Evolutionary conservation across 2,329 filamentous ascomycete genomes (phyloP), one percentile per base, ranked within the genome.

Genomic region (Aureobasidium mangrovei): DNA sequence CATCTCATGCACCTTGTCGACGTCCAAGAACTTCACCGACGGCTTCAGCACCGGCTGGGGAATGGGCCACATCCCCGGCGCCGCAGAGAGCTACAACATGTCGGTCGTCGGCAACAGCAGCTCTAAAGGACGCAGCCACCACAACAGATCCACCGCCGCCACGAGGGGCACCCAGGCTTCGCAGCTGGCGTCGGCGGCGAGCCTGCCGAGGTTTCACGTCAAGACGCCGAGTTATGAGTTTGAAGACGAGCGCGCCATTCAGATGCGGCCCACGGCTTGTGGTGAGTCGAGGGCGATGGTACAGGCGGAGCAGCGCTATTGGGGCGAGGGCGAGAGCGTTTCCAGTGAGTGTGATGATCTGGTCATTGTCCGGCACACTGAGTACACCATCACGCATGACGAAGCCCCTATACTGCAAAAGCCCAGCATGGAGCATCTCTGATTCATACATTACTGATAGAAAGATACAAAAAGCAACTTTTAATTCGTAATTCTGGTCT

Each of bases 41-140:
- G 65, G 64, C 45, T 72, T 72, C 62, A 70, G 69, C 56, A 70
- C 69, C 12, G 66, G 70, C n/a, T 72, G 70, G 33, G 65, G 65
- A 5, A 59, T 66, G 10, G 65, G 61, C 0, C 63, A 66, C 51
- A 61, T 63, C 3, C 59, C 64, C 18, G 61, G 62, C 26, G 60
- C 57, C 29, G 64, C 65, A 3, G 59, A 61, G 45, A 60, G 58
- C 43, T 66, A 67, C 38, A 63, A 60, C 6, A 39, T 66, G 33
- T 63, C 63, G 3, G 51, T 33, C 18, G 33, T 56, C 4, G 48
- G 29, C 4, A 53, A 45, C 18, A 12, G 43, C 18, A 31, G 31
- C 7, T n/a, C 27, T 35, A 12, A 12, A 8, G 32, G 32, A 3
- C 27, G n/a, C 32, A 28, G 10, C 12, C 10, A 39, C 18, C 2